Conservation (phyloP, 1,284 basidiomycete genomes). For the Waitea zeae region DNA sequence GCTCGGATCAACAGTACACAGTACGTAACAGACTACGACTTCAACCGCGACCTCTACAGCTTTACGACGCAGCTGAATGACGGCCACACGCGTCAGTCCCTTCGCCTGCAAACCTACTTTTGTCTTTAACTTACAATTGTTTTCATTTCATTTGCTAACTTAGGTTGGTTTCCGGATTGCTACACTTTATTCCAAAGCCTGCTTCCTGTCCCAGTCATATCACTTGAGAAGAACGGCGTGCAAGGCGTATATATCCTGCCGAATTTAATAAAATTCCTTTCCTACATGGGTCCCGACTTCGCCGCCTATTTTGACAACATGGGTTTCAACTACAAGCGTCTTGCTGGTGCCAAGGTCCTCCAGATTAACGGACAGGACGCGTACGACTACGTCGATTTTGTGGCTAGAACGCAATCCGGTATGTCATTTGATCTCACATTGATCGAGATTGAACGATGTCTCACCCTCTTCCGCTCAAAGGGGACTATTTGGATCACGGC, state of each 20-base stretch:
- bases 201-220: slow-evolving; percentile 39
- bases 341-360: no score
- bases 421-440: not conserved
- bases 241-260: slow-evolving; percentile 38
- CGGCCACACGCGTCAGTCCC: slow-evolving; percentile 49
- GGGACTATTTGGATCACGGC: slow-evolving; percentile 45
- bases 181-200: slow-evolving; percentile 46
- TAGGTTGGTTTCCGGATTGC: no score
- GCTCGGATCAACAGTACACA: slow-evolving; percentile 26
- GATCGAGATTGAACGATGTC: not conserved
- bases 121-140: no score
- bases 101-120: no score
- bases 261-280: slow-evolving; percentile 31
- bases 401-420: slow-evolving; percentile 32
- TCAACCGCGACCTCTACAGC: slow-evolving; percentile 38
- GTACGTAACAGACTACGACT: slow-evolving; percentile 44
- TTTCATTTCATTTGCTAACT: no score
- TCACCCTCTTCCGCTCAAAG: no score
- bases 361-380: slow-evolving; percentile 34
- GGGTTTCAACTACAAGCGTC: slow-evolving; percentile 29
- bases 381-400: slow-evolving; percentile 35
- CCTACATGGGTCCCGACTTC: no score
- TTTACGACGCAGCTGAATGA: slow-evolving; percentile 42
- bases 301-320: no score
- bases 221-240: slow-evolving; percentile 31